A percentile compares a stretch with the other conserved stretches of the same genome.
These are phyloP conservation scores for Toxoplasma gondii DNA, from an alignment of 169 alveolate genomes.

Conservation along the genomic window DNA sequence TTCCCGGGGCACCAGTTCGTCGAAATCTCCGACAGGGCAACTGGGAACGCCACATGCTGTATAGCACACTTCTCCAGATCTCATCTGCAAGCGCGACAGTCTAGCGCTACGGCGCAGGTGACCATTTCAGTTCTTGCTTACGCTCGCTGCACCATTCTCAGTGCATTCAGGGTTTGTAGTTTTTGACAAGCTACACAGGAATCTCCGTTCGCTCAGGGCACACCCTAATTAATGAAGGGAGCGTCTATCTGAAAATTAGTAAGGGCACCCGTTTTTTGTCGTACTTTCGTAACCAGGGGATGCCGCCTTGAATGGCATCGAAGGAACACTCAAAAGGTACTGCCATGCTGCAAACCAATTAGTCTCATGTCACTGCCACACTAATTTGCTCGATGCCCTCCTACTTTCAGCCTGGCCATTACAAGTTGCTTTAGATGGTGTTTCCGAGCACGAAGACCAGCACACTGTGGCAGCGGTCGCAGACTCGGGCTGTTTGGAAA, in stretches of 20 bases:
- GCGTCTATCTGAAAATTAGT: background rate
- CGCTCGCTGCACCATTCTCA: background rate
- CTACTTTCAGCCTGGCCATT: conserved; percentile 34
- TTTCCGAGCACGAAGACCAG: conserved; percentile 16
- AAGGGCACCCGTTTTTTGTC: background rate
- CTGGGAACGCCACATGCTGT: conserved; percentile 38
- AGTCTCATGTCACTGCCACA: background rate
- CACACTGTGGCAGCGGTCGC: conserved; percentile 12
- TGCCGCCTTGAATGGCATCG: background rate
- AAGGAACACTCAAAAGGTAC: background rate
- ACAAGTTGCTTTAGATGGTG: background rate
- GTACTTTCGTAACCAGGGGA: background rate
- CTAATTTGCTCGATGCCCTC: background rate
- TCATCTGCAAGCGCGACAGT: background rate
- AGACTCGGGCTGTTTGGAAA: background rate
- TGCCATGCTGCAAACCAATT: conserved; percentile 8
- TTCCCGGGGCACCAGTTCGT: background rate
- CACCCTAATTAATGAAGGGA: background rate
- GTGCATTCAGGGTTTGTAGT: background rate
- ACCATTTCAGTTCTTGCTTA: background rate
- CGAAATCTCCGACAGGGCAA: conserved; percentile 34
- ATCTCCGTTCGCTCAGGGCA: background rate
- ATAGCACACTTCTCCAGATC: conserved; percentile 18
- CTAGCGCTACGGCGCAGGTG: background rate
- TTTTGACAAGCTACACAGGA: conserved; percentile 5